phyloP scores from a whole-genome alignment of 1,139 yeast genomes.

The Hemisphaericaspora xylofermentans region DNA sequence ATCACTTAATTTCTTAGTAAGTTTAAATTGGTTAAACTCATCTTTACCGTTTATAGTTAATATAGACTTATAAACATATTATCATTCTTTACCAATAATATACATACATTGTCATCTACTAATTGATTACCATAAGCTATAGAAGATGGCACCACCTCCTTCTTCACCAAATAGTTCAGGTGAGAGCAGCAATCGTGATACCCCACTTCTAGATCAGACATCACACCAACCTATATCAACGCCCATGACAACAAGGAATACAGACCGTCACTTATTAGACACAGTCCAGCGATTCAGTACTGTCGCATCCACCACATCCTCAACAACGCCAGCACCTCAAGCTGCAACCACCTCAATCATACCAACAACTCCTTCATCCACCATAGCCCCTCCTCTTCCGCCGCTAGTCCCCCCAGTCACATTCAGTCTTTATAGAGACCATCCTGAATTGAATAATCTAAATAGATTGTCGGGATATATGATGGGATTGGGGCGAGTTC shows the following conservation, averaged over 20 bases:
- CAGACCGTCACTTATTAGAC: slow-evolving; percentile 1
- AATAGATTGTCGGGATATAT: slow-evolving; percentile 14
- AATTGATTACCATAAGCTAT: too few species aligned
- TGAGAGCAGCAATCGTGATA: neutral
- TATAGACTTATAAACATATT: too few species aligned
- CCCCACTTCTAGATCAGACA: neutral
- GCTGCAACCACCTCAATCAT: neutral
- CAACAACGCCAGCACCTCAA: neutral
- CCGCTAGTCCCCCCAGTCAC: neutral
- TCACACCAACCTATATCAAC: neutral
- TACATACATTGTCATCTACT: too few species aligned
- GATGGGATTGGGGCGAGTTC: slow-evolving; percentile 4
- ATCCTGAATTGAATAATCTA: slow-evolving; percentile 12
- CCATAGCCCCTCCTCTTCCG: neutral
- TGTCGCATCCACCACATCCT: slow-evolving; percentile 6
- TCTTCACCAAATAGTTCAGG: slow-evolving; percentile 1
- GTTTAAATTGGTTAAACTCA: too few species aligned
- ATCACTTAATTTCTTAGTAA: too few species aligned
- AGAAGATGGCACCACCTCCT: slow-evolving; percentile 6
- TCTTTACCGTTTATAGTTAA: too few species aligned
- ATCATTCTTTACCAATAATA: too few species aligned
- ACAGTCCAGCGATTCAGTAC: slow-evolving; percentile 10
- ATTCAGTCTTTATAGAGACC: neutral
- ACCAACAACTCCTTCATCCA: neutral
- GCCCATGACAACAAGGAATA: neutral